Percentiles rank a stretch among this genome's conserved stretches.
Evolutionary conservation across 2,329 filamentous ascomycete species (phyloP).

Genomic region (Xylariaceae sp.): DNA sequence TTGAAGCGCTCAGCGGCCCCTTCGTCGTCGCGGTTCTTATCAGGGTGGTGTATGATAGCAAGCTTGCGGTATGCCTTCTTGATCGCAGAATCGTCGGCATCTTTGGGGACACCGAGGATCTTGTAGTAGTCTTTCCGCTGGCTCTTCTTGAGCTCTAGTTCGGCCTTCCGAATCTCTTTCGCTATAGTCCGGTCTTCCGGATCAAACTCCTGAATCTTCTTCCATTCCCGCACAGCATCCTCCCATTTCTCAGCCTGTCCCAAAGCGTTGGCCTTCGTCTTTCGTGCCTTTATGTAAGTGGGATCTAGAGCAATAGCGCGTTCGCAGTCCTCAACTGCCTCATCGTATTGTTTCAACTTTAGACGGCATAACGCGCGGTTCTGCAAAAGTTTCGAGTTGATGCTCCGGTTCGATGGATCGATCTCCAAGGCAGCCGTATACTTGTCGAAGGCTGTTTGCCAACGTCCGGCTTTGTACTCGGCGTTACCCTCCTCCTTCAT

Average conservation of each 20-base stretch:
- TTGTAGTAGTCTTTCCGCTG: constrained; percentile 99
- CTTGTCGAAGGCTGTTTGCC: constrained; percentile 73
- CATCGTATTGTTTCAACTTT: constrained; percentile 76
- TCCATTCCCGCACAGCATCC: constrained; percentile 82
- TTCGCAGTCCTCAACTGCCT: constrained; percentile 81
- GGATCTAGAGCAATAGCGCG: constrained; percentile 77
- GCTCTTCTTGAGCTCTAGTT: constrained; percentile 95
- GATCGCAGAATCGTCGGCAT: constrained; percentile 76
- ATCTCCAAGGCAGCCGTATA: constrained; percentile 80
- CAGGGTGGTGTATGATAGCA: constrained; percentile 89
- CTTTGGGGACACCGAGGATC: constrained; percentile 84
- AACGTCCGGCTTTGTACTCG: constrained; percentile 81
- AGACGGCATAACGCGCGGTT: constrained; percentile 84
- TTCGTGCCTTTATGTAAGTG: constrained; percentile 81
- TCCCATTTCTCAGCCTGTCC: constrained; percentile 88
- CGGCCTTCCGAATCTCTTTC: constrained; percentile 82
- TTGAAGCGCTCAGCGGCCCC: constrained; percentile 90
- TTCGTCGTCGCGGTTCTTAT: constrained; percentile 90
- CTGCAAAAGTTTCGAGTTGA: constrained; percentile 89
- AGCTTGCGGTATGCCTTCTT: constrained; percentile 97
- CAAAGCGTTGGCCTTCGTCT: constrained; percentile 86
- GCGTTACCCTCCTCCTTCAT: constrained; percentile 92
- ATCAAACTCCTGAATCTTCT: constrained; percentile 75
- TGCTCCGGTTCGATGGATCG: constrained; percentile 82
- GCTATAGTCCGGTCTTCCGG: constrained; percentile 74